Evolutionary conservation across 352 stramenopile species (phyloP), one percentile per base, ranked within the genome.

Genomic region (Globisporangium nunn): DNA sequence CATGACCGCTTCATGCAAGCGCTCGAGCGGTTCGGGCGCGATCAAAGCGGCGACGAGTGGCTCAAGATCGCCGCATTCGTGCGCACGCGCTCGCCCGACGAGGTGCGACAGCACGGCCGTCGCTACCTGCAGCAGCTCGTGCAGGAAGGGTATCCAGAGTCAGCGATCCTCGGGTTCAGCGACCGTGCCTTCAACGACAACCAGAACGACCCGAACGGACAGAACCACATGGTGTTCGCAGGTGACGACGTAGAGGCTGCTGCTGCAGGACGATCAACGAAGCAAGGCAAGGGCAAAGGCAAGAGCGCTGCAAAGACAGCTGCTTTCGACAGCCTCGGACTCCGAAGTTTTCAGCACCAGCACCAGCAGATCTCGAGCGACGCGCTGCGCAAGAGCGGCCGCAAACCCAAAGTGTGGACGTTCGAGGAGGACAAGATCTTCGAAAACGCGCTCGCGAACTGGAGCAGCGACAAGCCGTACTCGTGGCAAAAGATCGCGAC

Each of bases 391-490:
- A 59, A 63, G 53, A 62, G 52, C 30, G 63, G 43, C 28, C 69
- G 69, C 46, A 72, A 72, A 4, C 56, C 66, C n/a, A 88, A 80
- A 37, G 51, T 64, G 12, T 95, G 85, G 85, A 91, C 66, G 33
- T 87, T 88, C 44, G 73, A 92, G 50, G 83, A 95, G 64, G 83
- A 95, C 59, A 89, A 90, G 65, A 67, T 75, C 2, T 84, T 95
- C 54, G 85, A 95, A 64, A 80, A 63, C 35, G 77, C 74, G 43
- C 66, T 95, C 15, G 83, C 83, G 52, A 56, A 67, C 46, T 93
- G 81, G 72, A 66, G 60, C 17, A 70, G 59, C 18, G 70, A 61
- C 50, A 85, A 78, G 37, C 72, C 82, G n/a, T 90, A 88, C 57
- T 78, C 79, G 46, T 95, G 85, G 85, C 63, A 71, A 11, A 88